Percentiles rank a stretch among this genome's conserved stretches.
phyloP scores from a whole-genome alignment of 140 eudicot genomes.

The Artemisia princeps region DNA sequence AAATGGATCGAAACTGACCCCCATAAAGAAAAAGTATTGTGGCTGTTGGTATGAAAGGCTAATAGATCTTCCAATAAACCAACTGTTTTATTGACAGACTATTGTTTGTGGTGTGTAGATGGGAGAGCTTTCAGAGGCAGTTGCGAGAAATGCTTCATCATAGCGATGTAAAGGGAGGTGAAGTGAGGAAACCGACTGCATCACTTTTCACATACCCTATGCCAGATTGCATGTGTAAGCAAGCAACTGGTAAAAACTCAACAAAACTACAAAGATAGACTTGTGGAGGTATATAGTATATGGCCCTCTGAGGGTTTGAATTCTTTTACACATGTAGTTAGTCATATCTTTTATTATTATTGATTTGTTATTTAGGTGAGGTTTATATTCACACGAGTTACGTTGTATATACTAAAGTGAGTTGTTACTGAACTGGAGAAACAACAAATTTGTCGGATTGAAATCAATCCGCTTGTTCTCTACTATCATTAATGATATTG shows the following conservation, averaged over 20 bases:
- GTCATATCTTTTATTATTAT: constrained; percentile 17
- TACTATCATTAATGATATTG: too few relatives aligned
- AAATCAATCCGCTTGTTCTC: too few relatives aligned
- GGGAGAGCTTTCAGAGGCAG: constrained; percentile 74
- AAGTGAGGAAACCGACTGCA: constrained; percentile 59
- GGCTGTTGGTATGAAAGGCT: neutral
- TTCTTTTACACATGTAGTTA: constrained; percentile 21
- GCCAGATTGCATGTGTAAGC: constrained; percentile 98
- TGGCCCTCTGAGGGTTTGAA: constrained; percentile 14
- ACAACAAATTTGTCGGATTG: too few relatives aligned
- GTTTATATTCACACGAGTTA: constrained; percentile 12
- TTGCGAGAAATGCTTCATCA: constrained; percentile 90
- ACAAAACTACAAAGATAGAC: constrained; percentile 27
- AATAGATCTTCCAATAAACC: neutral
- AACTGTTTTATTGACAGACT: neutral
- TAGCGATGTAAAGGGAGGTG: constrained; percentile 75
- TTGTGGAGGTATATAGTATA: constrained; percentile 14
- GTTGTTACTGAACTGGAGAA: neutral
- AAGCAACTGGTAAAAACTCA: constrained; percentile 33
- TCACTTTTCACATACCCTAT: constrained; percentile 84
- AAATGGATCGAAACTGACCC: neutral
- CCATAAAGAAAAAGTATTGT: neutral
- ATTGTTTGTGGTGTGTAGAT: constrained; percentile 36
- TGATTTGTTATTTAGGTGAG: constrained; percentile 29
- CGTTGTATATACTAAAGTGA: constrained; percentile 26